These are phyloP conservation scores for Trichothecium sympodiale DNA, from an alignment of 2,329 filamentous ascomycete species.

Conservation along the genomic window DNA sequence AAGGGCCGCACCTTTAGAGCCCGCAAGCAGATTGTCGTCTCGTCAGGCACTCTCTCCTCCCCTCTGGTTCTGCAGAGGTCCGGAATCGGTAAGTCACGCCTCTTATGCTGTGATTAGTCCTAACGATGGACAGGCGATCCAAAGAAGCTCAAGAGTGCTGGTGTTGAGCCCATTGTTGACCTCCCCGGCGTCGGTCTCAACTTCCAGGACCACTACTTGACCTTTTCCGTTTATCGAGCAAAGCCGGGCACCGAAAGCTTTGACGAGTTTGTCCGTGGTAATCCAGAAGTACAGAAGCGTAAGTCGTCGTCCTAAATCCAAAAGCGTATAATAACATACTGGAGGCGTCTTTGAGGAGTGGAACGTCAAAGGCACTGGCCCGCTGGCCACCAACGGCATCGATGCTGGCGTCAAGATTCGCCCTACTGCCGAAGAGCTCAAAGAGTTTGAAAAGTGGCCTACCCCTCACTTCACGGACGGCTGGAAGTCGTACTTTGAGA, in stretches of 20 bases:
- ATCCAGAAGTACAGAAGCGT: conserved; percentile 59
- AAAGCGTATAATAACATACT: no score
- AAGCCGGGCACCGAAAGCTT: conserved; percentile 70
- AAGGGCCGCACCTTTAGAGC: conserved; percentile 49
- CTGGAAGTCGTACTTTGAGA: conserved; percentile 74
- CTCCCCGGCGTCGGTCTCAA: conserved; percentile 65
- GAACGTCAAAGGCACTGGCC: conserved; percentile 69
- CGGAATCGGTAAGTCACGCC: conserved; percentile 35
- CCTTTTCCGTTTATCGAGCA: conserved; percentile 59
- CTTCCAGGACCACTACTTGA: conserved; percentile 68
- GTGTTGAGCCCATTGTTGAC: conserved; percentile 58
- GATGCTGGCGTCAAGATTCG: conserved; percentile 72
- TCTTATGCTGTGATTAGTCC: conserved; percentile 7
- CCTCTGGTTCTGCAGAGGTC: conserved; percentile 67
- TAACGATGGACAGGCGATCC: conserved; percentile 50
- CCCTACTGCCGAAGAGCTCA: conserved; percentile 56
- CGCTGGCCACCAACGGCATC: conserved; percentile 67
- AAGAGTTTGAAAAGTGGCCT: conserved; percentile 61
- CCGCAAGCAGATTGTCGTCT: conserved; percentile 64
- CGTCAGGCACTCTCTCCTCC: conserved; percentile 61
- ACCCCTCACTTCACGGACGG: conserved; percentile 62
- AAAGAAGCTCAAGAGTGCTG: conserved; percentile 56
- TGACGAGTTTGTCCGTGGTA: conserved; percentile 68
- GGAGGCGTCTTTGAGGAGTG: conserved; percentile 61
- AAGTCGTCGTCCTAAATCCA: no score